Evolutionary conservation across 768 basidiomycete species (phyloP), one percentile per base, ranked within the genome.

Genomic region (Trichaptum fuscoviolaceum): DNA sequence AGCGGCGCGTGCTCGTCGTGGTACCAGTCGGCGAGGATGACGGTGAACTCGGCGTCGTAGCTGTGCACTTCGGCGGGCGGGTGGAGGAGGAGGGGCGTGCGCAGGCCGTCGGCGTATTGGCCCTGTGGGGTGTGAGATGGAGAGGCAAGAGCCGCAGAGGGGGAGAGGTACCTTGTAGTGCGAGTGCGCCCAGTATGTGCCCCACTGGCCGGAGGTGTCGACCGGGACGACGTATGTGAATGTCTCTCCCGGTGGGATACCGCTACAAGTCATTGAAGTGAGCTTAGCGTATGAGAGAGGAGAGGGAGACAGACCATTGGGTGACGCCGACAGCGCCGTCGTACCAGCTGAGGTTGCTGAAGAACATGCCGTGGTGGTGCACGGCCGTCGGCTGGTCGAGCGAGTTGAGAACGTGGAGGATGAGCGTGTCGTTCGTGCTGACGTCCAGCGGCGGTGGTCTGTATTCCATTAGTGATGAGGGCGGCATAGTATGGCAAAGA

Each of bases 321-420:
- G 90, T 84, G 52, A 95, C 87, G 7, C 83, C 86, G 35, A 85
- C 76, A 0, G 96, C 94, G 42, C 96, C 96, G 75, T 99, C 96
- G 82, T 89, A 90, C 88, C 92, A 97, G 20, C 86, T 84, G 0
- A 91, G 84, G 1, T 85, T 83, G 75, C 95, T 96, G 82, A 97
- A 95, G 79, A 87, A 95, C 90, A 96, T 93, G 69, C 96, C 96
- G 77, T 97, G 96, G 73, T 96, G 91, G 75, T 99, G 96, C 18
- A 98, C 78, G 0, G 89, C 83, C 0, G 91, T 84, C 0, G 88
- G 84, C 27, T 79, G 69, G 64, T 90, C 87, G 65, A 96, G 76
- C 1, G 84, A 84, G 76, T 96, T 95, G 30, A 80, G 80, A 6
- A 88, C 87, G 73, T 98, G 95, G 0, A 98, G 82, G 27, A 90